A percentile compares a stretch with the other conserved stretches of the same genome.
phyloP scores from a whole-genome alignment of 75 land plant genomes.

The Cupressus sempervirens region DNA sequence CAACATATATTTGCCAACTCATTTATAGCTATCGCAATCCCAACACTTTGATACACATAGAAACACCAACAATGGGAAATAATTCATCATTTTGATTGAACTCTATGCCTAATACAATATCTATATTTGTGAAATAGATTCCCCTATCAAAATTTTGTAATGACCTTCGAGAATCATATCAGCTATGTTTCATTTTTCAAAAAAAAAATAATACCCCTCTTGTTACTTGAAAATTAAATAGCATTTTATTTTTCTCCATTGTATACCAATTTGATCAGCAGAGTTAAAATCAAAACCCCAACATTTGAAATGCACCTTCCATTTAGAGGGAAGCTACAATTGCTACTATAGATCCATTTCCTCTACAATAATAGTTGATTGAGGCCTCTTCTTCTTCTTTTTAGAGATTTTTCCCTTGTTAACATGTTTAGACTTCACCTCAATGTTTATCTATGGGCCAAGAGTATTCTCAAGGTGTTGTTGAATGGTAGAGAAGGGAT shows the following conservation, averaged over 20 bases:
- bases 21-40: no score
- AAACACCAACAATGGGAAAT: no score
- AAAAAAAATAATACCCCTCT: neutral
- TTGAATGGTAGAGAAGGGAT: conserved; percentile 34
- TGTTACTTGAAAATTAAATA: neutral
- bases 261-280: neutral
- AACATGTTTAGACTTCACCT: conserved; percentile 2
- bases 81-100: no score
- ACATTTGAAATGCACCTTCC: neutral
- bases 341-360: neutral
- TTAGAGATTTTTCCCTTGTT: conserved; percentile 11
- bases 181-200: neutral
- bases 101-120: no score
- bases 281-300: neutral
- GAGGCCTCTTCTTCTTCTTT: neutral
- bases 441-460: conserved; percentile 1
- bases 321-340: neutral
- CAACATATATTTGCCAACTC: no score
- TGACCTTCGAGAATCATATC: neutral
- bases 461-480: conserved; percentile 26
- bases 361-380: neutral
- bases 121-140: no score
- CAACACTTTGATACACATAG: no score
- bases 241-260: neutral
- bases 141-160: no score